These are phyloP conservation scores for Suhomyces sp. DNA, from an alignment of 805 yeast genomes.

Conservation along the genomic window DNA sequence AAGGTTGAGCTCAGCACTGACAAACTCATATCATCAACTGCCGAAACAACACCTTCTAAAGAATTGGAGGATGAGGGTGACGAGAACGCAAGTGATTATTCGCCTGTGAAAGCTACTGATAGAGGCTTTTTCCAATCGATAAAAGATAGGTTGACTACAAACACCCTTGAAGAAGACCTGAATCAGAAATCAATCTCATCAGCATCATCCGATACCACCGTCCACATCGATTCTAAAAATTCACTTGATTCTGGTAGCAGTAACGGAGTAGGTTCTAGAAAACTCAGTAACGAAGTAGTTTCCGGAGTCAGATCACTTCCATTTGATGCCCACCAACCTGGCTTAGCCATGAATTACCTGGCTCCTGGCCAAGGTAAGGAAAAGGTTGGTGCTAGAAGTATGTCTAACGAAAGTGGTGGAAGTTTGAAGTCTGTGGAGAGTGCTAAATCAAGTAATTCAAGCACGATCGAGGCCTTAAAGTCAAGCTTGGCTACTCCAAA, in stretches of 20 bases:
- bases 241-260: not conserved
- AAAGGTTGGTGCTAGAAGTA: not conserved
- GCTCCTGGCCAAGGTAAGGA: not conserved
- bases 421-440: not conserved
- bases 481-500: conserved; percentile 7
- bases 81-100: conserved; percentile 7
- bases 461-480: conserved; percentile 1
- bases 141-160: conserved; percentile 25
- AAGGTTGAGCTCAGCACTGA: conserved; percentile 19
- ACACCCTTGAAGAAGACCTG: conserved; percentile 3
- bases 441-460: not conserved
- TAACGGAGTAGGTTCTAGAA: not conserved
- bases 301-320: conserved; percentile 4
- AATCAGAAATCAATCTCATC: conserved; percentile 6
- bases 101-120: conserved; percentile 12
- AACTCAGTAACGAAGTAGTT: not conserved
- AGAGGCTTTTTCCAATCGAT: conserved; percentile 35
- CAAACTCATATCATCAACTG: conserved; percentile 19
- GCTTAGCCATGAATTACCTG: not conserved
- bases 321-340: conserved; percentile 1
- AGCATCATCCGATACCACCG: conserved; percentile 10
- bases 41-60: conserved; percentile 31
- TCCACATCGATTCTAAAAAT: conserved; percentile 3
- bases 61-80: conserved; percentile 13
- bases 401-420: not conserved